phyloP scores from a whole-genome alignment of 495 filamentous ascomycete genomes.

The Talaromyces liani region DNA sequence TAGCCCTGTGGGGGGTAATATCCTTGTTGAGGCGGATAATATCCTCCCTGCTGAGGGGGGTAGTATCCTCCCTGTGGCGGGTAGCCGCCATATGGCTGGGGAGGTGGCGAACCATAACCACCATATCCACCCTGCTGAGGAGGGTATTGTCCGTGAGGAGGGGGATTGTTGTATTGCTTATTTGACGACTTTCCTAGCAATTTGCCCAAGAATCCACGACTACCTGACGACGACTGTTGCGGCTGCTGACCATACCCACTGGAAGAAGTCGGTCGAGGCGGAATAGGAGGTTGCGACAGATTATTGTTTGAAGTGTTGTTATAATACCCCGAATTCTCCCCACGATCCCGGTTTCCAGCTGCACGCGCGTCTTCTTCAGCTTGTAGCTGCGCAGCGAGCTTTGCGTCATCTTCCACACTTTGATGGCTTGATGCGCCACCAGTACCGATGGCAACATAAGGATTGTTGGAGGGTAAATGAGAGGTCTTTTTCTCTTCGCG shows the following conservation, averaged over 20 bases:
- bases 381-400: conserved; percentile 68
- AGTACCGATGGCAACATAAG: conserved; percentile 32
- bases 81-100: conserved; percentile 26
- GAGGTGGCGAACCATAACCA: conserved; percentile 20
- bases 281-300: background rate
- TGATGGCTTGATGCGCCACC: conserved; percentile 16
- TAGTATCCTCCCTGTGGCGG: conserved; percentile 39
- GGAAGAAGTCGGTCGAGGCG: conserved; percentile 13
- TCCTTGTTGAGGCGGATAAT: conserved; percentile 13
- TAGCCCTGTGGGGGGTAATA: conserved; percentile 2
- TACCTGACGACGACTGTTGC: conserved; percentile 15
- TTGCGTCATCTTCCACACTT: conserved; percentile 59
- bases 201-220: conserved; percentile 41
- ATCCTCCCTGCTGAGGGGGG: conserved; percentile 10
- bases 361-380: conserved; percentile 70
- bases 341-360: conserved; percentile 13
- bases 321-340: conserved; percentile 43
- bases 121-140: conserved; percentile 24
- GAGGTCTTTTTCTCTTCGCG: conserved; percentile 50
- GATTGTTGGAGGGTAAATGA: conserved; percentile 49
- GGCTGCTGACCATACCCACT: conserved; percentile 22
- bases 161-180: conserved; percentile 3
- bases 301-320: conserved; percentile 9
- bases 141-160: conserved; percentile 12
- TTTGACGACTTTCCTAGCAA: conserved; percentile 36